Percentiles rank a stretch among this genome's conserved stretches.
Evolutionary conservation across 2,329 filamentous ascomycete species (phyloP).

Genomic region (Aspergillus sp.): DNA sequence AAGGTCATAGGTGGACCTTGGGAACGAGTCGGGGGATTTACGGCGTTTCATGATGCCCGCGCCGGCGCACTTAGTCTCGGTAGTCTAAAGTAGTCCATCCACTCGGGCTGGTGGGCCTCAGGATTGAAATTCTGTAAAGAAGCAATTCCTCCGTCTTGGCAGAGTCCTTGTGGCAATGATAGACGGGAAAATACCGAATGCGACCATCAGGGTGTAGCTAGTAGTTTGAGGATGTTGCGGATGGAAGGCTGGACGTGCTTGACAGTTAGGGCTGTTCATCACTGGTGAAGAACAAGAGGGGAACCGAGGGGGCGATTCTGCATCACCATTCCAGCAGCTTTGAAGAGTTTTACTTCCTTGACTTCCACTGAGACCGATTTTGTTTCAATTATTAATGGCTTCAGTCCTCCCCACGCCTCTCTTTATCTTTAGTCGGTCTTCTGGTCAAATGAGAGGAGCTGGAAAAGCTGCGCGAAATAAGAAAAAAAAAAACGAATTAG

Average conservation of each 20-base stretch:
- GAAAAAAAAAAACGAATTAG: background rate
- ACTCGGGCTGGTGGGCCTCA: conserved; percentile 8
- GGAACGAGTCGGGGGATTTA: conserved; percentile 12
- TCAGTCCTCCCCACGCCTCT: background rate
- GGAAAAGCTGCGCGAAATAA: background rate
- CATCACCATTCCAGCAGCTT: background rate
- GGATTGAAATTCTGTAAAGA: conserved; percentile 7
- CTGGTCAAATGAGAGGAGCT: background rate
- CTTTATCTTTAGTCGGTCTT: background rate
- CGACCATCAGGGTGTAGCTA: background rate
- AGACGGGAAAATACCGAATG: background rate
- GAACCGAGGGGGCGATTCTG: background rate
- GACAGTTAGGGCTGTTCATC: conserved; percentile 1
- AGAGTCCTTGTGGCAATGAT: background rate
- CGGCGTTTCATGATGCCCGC: conserved; percentile 18
- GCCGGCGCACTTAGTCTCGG: conserved; percentile 4
- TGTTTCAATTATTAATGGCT: background rate
- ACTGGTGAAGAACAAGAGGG: conserved; percentile 2
- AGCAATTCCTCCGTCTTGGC: conserved; percentile 21
- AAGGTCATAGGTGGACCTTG: background rate
- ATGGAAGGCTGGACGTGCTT: conserved; percentile 2
- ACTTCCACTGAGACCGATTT: background rate
- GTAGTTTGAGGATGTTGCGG: background rate
- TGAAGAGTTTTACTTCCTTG: background rate
- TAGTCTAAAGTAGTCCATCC: conserved; percentile 10